Conservation (phyloP, 805 yeast genomes). For the Nakazawaea anatomiae region DNA sequence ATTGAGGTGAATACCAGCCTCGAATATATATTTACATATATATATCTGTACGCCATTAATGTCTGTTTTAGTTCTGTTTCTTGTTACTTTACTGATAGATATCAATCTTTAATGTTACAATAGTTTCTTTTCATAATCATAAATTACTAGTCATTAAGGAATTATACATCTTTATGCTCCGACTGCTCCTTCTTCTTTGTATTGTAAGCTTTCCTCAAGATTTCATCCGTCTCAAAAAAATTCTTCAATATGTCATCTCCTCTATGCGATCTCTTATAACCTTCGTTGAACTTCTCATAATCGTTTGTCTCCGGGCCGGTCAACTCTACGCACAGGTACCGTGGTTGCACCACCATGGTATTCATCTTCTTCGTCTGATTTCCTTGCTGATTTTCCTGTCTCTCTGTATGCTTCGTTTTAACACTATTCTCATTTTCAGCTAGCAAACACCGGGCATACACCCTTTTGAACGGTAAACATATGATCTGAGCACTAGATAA, state of each 20-base stretch:
- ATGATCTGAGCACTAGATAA: constrained; percentile 34
- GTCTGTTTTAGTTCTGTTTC: too few relatives aligned
- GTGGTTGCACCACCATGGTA: too few relatives aligned
- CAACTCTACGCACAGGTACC: constrained; percentile 26
- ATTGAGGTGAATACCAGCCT: too few relatives aligned
- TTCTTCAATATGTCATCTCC: constrained; percentile 16
- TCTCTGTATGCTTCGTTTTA: too few relatives aligned
- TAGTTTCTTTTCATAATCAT: not conserved
- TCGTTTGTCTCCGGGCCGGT: constrained; percentile 31
- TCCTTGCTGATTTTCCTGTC: not conserved
- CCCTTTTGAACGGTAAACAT: constrained; percentile 43
- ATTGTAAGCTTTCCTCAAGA: constrained; percentile 16
- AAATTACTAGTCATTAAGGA: too few relatives aligned
- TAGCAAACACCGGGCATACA: constrained; percentile 37
- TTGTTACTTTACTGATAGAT: too few relatives aligned
- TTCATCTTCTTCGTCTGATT: constrained; percentile 9
- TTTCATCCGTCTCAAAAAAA: constrained; percentile 25
- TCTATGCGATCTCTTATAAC: constrained; percentile 6
- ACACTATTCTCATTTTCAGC: constrained; percentile 3
- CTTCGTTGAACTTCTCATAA: constrained; percentile 12
- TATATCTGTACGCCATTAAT: too few relatives aligned
- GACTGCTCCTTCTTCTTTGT: too few relatives aligned
- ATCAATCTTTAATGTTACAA: too few relatives aligned
- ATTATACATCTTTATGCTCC: not conserved
- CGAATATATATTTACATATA: too few relatives aligned